Evolutionary conservation across 495 filamentous ascomycete genomes (phyloP).

Genomic region (Aspergillus taichungensis): DNA sequence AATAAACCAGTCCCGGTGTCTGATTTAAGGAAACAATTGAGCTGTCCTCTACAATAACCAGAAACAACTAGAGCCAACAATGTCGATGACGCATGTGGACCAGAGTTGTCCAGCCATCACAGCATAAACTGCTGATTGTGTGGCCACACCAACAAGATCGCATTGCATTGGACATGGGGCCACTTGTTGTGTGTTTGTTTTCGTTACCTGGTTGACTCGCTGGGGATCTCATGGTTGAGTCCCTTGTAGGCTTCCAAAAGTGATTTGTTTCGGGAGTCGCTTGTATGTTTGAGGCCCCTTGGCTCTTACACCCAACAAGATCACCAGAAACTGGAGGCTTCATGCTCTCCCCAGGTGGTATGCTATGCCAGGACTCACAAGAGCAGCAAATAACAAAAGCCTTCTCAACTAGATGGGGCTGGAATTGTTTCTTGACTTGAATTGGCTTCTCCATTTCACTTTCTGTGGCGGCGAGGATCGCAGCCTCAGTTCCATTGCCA

Average conservation of each 20-base stretch:
- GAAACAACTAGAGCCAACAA: conserved; percentile 29
- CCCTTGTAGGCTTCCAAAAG: no score
- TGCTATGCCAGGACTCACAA: conserved; percentile 75
- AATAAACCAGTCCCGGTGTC: no score
- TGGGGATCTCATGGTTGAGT: no score
- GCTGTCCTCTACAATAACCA: no score
- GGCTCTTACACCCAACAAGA: no score
- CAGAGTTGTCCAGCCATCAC: conserved; percentile 62
- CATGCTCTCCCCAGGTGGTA: conserved; percentile 66
- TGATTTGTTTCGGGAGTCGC: no score
- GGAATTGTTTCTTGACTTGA: conserved; percentile 10
- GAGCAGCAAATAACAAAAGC: conserved; percentile 74
- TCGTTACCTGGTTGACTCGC: no score
- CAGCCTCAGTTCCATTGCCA: no score
- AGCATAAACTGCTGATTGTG: conserved; percentile 63
- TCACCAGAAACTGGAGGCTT: conserved; percentile 16
- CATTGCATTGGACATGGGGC: conserved; percentile 43
- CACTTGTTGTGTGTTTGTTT: no score
- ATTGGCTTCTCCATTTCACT: conserved; percentile 2
- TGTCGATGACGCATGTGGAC: conserved; percentile 60
- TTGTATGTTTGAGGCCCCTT: conserved; percentile 38
- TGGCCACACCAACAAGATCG: conserved; percentile 75
- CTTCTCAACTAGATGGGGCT: conserved; percentile 53
- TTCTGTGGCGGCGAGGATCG: neutral
- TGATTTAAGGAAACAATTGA: no score